Conservation (phyloP, 805 yeast genomes). For the Wickerhamomyces bisporus region DNA sequence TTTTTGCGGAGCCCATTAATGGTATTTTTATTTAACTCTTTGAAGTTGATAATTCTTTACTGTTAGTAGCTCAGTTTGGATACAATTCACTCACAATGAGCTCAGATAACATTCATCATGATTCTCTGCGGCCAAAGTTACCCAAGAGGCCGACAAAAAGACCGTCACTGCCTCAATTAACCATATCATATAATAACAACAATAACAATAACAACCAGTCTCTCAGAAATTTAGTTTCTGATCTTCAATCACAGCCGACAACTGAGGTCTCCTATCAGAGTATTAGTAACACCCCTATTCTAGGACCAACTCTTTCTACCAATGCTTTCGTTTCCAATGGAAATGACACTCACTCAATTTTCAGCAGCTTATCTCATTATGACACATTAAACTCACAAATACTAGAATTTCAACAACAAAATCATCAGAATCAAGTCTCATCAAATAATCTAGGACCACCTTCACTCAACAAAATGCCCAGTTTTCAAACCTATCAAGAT, state of each 20-base stretch:
- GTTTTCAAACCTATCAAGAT: constrained; percentile 12
- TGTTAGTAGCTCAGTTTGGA: too few relatives aligned
- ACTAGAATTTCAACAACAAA: not conserved
- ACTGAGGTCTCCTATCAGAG: constrained; percentile 26
- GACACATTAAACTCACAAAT: constrained; percentile 1
- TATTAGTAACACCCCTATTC: constrained; percentile 3
- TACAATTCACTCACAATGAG: not conserved
- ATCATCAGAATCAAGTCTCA: not conserved
- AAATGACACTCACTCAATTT: not conserved
- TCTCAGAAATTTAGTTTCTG: constrained; percentile 7
- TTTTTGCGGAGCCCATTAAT: too few relatives aligned
- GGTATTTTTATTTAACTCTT: too few relatives aligned
- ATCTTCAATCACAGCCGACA: constrained; percentile 27
- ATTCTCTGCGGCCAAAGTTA: constrained; percentile 5
- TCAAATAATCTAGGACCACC: not conserved
- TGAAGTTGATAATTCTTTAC: too few relatives aligned
- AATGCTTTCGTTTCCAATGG: not conserved
- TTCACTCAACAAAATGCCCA: not conserved
- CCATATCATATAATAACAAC: constrained; percentile 7
- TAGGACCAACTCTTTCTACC: not conserved
- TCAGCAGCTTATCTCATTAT: not conserved
- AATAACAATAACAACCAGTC: constrained; percentile 7
- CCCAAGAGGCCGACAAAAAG: constrained; percentile 16
- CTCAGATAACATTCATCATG: not conserved
- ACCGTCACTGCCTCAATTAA: constrained; percentile 12